phyloP scores from a whole-genome alignment of 495 filamentous ascomycete genomes.

The Penicillium simplicissimum region DNA sequence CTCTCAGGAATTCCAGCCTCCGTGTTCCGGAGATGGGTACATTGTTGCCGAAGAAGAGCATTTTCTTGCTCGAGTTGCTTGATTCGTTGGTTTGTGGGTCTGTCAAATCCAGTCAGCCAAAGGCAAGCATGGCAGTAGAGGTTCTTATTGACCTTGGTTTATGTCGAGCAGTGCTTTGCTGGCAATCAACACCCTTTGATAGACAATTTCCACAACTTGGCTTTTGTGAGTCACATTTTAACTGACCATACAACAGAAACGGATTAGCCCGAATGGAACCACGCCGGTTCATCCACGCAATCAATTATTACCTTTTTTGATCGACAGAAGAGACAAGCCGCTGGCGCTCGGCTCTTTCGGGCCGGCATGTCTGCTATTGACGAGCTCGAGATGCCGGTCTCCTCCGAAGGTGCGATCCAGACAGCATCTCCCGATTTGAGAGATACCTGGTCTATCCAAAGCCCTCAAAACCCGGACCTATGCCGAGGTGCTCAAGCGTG shows the following conservation, averaged over 20 bases:
- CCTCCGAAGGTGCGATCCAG: not conserved
- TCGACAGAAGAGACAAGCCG: constrained; percentile 33
- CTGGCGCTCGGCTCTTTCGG: constrained; percentile 27
- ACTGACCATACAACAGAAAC: constrained; percentile 10
- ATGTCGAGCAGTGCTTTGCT: constrained; percentile 15
- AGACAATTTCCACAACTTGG: constrained; percentile 30
- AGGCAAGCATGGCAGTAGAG: not conserved
- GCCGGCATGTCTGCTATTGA: constrained; percentile 18
- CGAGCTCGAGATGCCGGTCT: not conserved
- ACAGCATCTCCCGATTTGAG: not conserved
- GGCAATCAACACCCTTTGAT: constrained; percentile 27
- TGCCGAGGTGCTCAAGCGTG: not conserved
- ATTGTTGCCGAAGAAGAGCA: constrained; percentile 23
- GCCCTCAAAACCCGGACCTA: not conserved
- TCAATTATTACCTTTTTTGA: constrained; percentile 28
- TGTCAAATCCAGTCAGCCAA: not conserved
- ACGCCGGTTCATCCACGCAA: not conserved
- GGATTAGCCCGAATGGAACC: not conserved
- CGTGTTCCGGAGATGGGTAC: constrained; percentile 4
- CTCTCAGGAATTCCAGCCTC: not conserved
- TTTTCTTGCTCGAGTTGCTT: constrained; percentile 32
- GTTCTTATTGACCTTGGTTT: constrained; percentile 25
- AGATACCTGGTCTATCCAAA: not conserved
- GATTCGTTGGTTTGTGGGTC: constrained; percentile 33
- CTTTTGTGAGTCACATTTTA: constrained; percentile 33